Percentiles rank a stretch among this genome's conserved stretches.
These are phyloP conservation scores for Galeopsis tetrahit DNA, from an alignment of 257 asterid genomes.

Conservation along the genomic window DNA sequence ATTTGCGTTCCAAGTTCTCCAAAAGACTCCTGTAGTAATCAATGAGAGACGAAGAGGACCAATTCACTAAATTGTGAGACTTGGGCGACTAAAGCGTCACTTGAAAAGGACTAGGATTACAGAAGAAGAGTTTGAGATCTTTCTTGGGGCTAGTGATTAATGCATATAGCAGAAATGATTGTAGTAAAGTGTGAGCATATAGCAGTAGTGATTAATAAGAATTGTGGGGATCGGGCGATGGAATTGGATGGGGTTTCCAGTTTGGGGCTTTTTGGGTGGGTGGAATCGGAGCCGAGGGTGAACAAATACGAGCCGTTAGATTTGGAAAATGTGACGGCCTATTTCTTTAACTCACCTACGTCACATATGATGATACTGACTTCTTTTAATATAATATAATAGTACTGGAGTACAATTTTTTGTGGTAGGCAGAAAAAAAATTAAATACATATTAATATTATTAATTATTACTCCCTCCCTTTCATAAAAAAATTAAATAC, in stretches of 20 bases:
- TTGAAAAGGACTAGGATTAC: slow-evolving; percentile 5
- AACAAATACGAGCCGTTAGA: slow-evolving; percentile 28
- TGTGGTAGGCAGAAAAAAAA: too few species aligned
- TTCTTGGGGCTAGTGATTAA: slow-evolving; percentile 26
- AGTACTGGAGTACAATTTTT: too few species aligned
- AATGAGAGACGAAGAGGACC: neutral
- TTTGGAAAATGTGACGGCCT: slow-evolving; percentile 31
- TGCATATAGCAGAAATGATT: neutral
- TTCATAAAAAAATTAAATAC: too few species aligned
- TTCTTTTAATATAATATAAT: neutral
- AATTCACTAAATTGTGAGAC: slow-evolving; percentile 7
- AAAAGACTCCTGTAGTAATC: slow-evolving; percentile 3
- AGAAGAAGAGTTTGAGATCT: slow-evolving; percentile 28
- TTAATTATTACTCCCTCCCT: too few species aligned
- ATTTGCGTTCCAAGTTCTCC: slow-evolving; percentile 1
- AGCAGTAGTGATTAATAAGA: too few species aligned
- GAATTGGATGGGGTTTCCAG: slow-evolving; percentile 22
- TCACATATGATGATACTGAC: slow-evolving; percentile 16
- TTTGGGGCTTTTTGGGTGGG: slow-evolving; percentile 25
- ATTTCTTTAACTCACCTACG: slow-evolving; percentile 11
- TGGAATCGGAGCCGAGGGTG: slow-evolving; percentile 10
- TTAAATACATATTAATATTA: too few species aligned
- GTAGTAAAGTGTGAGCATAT: neutral
- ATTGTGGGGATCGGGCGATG: slow-evolving; percentile 1
- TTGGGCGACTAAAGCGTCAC: slow-evolving; percentile 12